Evolutionary conservation across 371 early-diverging fungal genomes (phyloP).

Genomic region (Saksenaea oblongispora): DNA sequence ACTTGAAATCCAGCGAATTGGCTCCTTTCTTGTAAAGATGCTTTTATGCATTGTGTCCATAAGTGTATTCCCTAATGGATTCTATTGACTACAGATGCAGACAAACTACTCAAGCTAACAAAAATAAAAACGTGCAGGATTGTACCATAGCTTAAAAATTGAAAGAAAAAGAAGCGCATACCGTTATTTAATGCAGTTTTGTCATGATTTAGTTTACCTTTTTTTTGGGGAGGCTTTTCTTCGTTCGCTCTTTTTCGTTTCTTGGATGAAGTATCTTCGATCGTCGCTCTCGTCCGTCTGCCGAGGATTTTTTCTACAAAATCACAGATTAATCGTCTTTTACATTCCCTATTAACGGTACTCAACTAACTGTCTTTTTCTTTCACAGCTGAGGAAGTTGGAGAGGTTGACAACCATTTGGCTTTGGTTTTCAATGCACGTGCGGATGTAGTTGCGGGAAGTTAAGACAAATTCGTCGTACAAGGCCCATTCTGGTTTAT

Average conservation of each 20-base stretch:
- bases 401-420: constrained; percentile 87
- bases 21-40: constrained; percentile 33
- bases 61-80: no score
- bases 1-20: constrained; percentile 36
- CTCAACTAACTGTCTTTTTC: constrained; percentile 70
- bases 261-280: background rate
- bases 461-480: constrained; percentile 99
- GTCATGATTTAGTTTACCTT: constrained; percentile 43
- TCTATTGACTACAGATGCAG: no score
- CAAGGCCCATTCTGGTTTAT: constrained; percentile 95
- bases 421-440: constrained; percentile 86
- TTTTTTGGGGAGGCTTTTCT: constrained; percentile 8
- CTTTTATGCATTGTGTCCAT: no score
- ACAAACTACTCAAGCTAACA: no score
- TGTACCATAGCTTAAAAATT: constrained; percentile 44
- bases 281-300: background rate
- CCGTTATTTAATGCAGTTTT: constrained; percentile 57
- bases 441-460: constrained; percentile 93
- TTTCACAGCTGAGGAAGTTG: constrained; percentile 91
- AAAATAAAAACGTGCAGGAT: no score
- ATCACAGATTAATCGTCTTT: background rate
- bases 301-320: background rate
- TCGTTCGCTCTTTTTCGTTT: background rate
- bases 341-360: background rate
- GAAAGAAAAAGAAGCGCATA: constrained; percentile 72